A percentile compares a stretch with the other conserved stretches of the same genome.
phyloP scores from a whole-genome alignment of 164 flowering plant genomes.

The Dillenia suffruticosa region DNA sequence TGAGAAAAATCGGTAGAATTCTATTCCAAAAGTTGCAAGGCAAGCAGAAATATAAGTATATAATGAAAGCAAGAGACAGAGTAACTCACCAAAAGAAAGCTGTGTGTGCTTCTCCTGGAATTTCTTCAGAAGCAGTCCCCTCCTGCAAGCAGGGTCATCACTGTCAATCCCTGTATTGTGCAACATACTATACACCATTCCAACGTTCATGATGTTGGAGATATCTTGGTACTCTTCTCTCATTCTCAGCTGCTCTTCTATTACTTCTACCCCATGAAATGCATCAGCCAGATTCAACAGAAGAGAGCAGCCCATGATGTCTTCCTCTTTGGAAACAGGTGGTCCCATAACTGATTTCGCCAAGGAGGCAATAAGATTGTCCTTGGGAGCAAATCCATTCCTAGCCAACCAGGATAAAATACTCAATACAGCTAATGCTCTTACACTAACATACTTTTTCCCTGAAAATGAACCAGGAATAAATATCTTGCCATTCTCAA shows the following conservation, averaged over 20 bases:
- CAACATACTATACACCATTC: conserved; percentile 77
- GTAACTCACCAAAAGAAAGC: conserved; percentile 51
- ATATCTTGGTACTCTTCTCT: conserved; percentile 67
- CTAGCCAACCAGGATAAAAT: conserved; percentile 84
- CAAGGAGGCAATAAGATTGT: conserved; percentile 64
- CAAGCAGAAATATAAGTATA: neutral
- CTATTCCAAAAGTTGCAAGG: too few relatives aligned
- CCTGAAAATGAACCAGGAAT: conserved; percentile 22
- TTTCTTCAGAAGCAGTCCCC: conserved; percentile 52
- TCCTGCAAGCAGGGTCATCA: conserved; percentile 55
- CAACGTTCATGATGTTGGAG: conserved; percentile 76
- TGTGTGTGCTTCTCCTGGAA: conserved; percentile 62
- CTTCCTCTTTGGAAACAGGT: conserved; percentile 72
- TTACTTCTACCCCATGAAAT: conserved; percentile 74
- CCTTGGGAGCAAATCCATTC: conserved; percentile 77
- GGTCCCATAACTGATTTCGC: conserved; percentile 70
- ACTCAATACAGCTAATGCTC: conserved; percentile 50
- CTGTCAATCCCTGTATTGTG: conserved; percentile 61
- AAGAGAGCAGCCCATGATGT: conserved; percentile 63
- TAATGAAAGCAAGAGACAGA: neutral
- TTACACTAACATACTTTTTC: conserved; percentile 37
- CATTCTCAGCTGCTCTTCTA: conserved; percentile 69
- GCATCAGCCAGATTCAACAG: conserved; percentile 89
- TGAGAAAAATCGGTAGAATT: too few relatives aligned
- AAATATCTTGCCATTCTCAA: conserved; percentile 31